These are phyloP conservation scores for Eutrema salsugineum DNA, from an alignment of 441 rosid genomes.

Conservation along the genomic window DNA sequence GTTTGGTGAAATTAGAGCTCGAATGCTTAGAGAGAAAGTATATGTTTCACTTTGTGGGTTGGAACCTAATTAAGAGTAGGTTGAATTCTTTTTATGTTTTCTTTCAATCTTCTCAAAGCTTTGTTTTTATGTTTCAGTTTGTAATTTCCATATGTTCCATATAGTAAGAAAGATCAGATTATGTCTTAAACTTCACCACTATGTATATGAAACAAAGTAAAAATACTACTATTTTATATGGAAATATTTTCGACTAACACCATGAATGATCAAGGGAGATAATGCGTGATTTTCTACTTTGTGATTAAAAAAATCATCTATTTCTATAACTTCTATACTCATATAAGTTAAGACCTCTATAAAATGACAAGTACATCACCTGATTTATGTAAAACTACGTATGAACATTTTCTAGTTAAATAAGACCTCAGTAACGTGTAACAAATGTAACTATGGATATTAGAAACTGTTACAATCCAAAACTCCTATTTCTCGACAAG, in stretches of 20 bases:
- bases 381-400: background rate
- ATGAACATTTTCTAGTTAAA: background rate
- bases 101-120: background rate
- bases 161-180: background rate
- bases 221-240: background rate
- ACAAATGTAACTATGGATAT: background rate
- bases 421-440: too few relatives aligned
- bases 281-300: too few relatives aligned
- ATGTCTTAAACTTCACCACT: background rate
- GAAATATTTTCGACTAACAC: background rate
- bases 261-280: background rate
- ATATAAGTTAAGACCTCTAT: background rate
- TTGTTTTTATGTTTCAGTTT: background rate
- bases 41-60: constrained; percentile 28
- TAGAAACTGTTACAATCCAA: background rate
- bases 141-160: background rate
- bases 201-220: background rate
- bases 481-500: constrained; percentile 26
- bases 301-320: too few relatives aligned
- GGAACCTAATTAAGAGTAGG: constrained; percentile 19
- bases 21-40: constrained; percentile 29
- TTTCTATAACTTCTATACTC: too few relatives aligned
- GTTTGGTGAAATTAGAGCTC: constrained; percentile 20
- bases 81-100: constrained; percentile 17
- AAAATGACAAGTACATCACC: background rate